These are phyloP conservation scores for Cryphonectria japonica DNA, from an alignment of 2,329 filamentous ascomycete genomes.

Conservation along the genomic window DNA sequence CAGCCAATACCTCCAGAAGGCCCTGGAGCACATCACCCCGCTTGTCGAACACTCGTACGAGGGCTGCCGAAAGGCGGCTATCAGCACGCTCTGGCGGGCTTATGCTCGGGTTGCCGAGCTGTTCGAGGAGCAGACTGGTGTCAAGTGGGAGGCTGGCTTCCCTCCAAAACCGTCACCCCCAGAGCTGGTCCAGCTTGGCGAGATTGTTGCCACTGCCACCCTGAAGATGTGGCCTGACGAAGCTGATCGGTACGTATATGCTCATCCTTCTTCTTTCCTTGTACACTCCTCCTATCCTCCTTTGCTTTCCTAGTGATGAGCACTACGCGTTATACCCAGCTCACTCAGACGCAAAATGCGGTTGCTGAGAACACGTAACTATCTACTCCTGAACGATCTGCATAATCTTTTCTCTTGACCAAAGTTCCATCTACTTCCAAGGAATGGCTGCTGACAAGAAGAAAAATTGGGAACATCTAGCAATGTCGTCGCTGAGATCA, in stretches of 20 bases:
- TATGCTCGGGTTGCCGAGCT: slow-evolving; percentile 90
- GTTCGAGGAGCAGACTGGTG: slow-evolving; percentile 75
- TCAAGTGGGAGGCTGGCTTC: slow-evolving; percentile 89
- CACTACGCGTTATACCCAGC: slow-evolving; percentile 94
- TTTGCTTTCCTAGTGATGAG: slow-evolving; percentile 70
- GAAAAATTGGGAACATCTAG: slow-evolving; percentile 48
- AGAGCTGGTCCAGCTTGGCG: slow-evolving; percentile 78
- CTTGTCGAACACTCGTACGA: slow-evolving; percentile 90
- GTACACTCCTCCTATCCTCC: not conserved
- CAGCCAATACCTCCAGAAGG: slow-evolving; percentile 85
- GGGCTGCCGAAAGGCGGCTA: slow-evolving; percentile 87
- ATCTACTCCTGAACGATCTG: slow-evolving; percentile 49
- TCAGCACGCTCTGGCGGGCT: slow-evolving; percentile 89
- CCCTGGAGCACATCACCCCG: slow-evolving; percentile 77
- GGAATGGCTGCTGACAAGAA: slow-evolving; percentile 42
- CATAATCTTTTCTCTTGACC: slow-evolving; percentile 37
- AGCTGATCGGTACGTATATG: slow-evolving; percentile 79
- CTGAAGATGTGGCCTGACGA: slow-evolving; percentile 87
- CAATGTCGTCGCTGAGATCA: slow-evolving; percentile 89
- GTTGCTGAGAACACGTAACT: slow-evolving; percentile 85
- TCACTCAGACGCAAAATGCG: slow-evolving; percentile 95
- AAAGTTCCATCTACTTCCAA: slow-evolving; percentile 28
- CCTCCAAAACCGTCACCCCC: slow-evolving; percentile 81
- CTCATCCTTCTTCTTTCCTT: slow-evolving; percentile 24
- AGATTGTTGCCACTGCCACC: slow-evolving; percentile 83